Base-by-base conservation (phyloP, 2,329 filamentous ascomycete genomes). In the Dactylellina cionopaga region DNA sequence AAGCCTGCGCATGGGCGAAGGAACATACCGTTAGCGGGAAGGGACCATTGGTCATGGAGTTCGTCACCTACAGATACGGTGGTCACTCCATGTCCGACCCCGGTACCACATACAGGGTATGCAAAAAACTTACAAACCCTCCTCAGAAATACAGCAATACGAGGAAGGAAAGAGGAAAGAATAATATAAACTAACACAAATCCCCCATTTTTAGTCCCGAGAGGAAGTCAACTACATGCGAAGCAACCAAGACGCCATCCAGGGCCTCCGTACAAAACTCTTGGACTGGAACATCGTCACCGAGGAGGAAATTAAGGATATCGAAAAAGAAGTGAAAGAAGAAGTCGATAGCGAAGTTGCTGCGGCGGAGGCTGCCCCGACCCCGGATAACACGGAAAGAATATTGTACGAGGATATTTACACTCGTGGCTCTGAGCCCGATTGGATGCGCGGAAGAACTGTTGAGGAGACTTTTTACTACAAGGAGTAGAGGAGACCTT, bases 141-240 rank as follows among this genome's bases (percentile, higher is more conserved):
- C 2, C 13, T 15, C 55, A n/a, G 1, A 9, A 13, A 15, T 22
- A 5, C 9, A 2, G n/a, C 5, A 11, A 3, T 27, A 11, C 17
- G 3, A 13, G 2, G 29, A 41, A 15, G 5, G n/a, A 41, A 41
- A 41, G 17, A 29, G n/a, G 27, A 6, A 33, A 13, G 22, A 19
- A 19, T n/a, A n/a, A n/a, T n/a, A n/a, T n/a, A 41, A 31, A 19
- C 49, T 64, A 19, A 55, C 19, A 31, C 1, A 22, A 5, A 15
- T 43, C 9, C 29, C 29, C 5, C 17, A 15, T 10, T 17, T 55
- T 83, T 81, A 77, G 76, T 97, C 94, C 78, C 92, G 95, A 83
- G 95, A 99, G 86, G 95, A 99, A 85, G 96, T 99, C 80, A 94
- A 97, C 86, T 93, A 94, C 83, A 99, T 99, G 95, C 92, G 95